Evolutionary conservation across 2,329 filamentous ascomycete species (phyloP).

Genomic region (Tolypocladium ophioglossoides): DNA sequence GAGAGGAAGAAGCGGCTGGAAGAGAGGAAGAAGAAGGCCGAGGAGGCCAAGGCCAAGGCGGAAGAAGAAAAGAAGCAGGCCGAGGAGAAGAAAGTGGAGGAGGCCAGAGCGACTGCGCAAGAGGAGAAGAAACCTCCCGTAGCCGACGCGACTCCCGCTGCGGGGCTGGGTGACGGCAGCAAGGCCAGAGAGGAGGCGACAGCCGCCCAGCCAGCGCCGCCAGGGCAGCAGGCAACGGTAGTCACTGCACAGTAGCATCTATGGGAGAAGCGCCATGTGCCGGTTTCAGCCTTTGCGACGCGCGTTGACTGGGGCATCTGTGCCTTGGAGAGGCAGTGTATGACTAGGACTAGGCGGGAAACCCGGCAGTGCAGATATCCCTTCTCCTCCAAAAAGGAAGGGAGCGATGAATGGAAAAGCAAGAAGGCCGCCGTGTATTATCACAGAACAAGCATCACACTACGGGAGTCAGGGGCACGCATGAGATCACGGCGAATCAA

Average conservation of each 20-base stretch:
- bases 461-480: not conserved
- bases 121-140: not conserved
- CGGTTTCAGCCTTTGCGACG: not conserved
- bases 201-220: not conserved
- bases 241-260: not conserved
- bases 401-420: not conserved
- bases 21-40: conserved; percentile 9
- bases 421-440: not conserved
- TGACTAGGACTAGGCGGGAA: not conserved
- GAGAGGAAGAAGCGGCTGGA: conserved; percentile 10
- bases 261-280: not conserved
- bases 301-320: not conserved
- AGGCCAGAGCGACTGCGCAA: conserved; percentile 2
- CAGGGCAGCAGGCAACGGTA: not conserved
- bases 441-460: not conserved
- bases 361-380: not conserved
- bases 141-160: not conserved
- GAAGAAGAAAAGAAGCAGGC: conserved; percentile 5
- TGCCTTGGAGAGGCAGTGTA: not conserved
- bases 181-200: not conserved
- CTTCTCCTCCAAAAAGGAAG: not conserved
- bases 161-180: not conserved
- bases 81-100: conserved; percentile 6
- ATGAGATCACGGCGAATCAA: not conserved
- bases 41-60: not conserved